Evolutionary conservation across 805 yeast species (phyloP).

Genomic region (Saccharomycopsis babjevae): DNA sequence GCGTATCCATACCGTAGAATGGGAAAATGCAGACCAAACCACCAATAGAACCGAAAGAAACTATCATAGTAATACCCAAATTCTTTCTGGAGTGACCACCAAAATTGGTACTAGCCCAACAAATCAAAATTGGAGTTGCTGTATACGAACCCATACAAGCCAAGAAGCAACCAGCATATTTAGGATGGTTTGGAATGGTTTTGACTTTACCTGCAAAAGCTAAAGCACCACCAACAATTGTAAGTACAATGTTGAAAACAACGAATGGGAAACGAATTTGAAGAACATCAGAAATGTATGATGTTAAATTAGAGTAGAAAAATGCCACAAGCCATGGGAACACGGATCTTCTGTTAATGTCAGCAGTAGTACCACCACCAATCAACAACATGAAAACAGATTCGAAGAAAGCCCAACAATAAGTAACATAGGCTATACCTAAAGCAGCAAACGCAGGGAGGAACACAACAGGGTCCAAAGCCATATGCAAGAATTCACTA

Average conservation of each 20-base stretch:
- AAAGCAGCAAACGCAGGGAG: conserved; percentile 13
- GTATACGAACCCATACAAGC: conserved; percentile 47
- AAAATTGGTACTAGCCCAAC: conserved; percentile 37
- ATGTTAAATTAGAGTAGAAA: conserved; percentile 7
- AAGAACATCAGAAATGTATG: conserved; percentile 30
- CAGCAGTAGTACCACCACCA: conserved; percentile 8
- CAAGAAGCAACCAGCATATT: conserved; percentile 54
- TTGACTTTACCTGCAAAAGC: conserved; percentile 31
- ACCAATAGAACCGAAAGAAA: conserved; percentile 66
- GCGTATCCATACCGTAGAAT: conserved; percentile 1
- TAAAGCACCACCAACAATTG: conserved; percentile 47
- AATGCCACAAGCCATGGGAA: conserved; percentile 17
- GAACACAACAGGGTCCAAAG: conserved; percentile 22
- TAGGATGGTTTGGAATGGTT: conserved; percentile 23
- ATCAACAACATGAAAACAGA: conserved; percentile 11
- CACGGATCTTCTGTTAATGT: conserved; percentile 11
- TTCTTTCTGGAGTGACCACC: conserved; percentile 50
- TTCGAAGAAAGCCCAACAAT: conserved; percentile 16
- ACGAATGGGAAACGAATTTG: conserved; percentile 37
- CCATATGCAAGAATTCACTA: conserved; percentile 35
- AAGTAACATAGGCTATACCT: conserved; percentile 15
- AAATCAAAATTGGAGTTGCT: conserved; percentile 57
- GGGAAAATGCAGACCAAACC: conserved; percentile 27
- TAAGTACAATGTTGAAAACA: conserved; percentile 26
- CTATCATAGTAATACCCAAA: conserved; percentile 48